A percentile compares a stretch with the other conserved stretches of the same genome.
Evolutionary conservation across 169 alveolate species (phyloP).

Genomic region (Eimeria falciformis): DNA sequence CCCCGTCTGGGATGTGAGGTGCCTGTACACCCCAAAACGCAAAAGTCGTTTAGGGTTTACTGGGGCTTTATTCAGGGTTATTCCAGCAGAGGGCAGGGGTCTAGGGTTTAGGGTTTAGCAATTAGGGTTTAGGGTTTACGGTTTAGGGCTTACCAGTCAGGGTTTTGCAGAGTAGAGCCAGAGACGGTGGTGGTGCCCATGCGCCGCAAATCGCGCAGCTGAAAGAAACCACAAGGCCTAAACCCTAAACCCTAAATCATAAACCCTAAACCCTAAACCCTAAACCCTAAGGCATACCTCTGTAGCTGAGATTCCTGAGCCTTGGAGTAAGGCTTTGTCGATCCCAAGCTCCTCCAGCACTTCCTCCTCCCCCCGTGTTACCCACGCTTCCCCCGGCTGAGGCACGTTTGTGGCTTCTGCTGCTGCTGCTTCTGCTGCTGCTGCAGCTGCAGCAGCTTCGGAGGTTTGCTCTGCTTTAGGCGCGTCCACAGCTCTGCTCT

Average conservation of each 20-base stretch:
- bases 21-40: slow-evolving; percentile 46
- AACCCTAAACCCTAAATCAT: neutral
- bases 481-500: neutral
- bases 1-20: slow-evolving; percentile 12
- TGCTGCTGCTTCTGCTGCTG: slow-evolving; percentile 22
- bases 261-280: slow-evolving; percentile 14
- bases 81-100: too few species aligned
- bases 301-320: neutral
- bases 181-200: slow-evolving; percentile 12
- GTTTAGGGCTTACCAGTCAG: slow-evolving; percentile 28
- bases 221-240: neutral
- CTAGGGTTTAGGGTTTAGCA: neutral
- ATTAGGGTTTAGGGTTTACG: neutral
- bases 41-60: too few species aligned
- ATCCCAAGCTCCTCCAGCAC: slow-evolving; percentile 1
- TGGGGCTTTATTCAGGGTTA: too few species aligned
- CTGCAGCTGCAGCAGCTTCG: neutral
- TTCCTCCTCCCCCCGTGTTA: neutral
- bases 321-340: neutral
- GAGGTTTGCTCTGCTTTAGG: neutral
- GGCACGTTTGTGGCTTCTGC: neutral
- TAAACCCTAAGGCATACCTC: slow-evolving; percentile 33
- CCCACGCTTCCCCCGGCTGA: too few species aligned
- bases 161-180: slow-evolving; percentile 11
- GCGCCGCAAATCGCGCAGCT: slow-evolving; percentile 45